Conservation (phyloP, 306 rosid genomes). For the Comarum palustre region DNA sequence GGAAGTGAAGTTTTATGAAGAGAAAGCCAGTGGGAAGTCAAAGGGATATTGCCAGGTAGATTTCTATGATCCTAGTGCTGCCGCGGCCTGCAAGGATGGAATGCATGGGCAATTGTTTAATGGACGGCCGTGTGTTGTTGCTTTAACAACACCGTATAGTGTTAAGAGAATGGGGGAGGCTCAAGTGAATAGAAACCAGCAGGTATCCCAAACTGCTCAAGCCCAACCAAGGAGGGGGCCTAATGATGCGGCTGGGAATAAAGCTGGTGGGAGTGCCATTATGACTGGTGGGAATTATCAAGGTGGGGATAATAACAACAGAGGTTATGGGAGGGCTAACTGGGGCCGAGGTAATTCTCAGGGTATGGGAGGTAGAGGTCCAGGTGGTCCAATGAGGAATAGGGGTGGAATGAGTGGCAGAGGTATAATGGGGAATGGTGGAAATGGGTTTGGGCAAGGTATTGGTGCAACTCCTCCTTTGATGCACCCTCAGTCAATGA, state of each 20-base stretch:
- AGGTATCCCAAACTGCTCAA: constrained; percentile 41
- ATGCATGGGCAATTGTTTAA: constrained; percentile 82
- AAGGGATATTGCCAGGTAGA: constrained; percentile 98
- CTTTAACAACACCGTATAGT: constrained; percentile 69
- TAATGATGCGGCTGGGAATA: constrained; percentile 56
- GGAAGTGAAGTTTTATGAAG: constrained; percentile 93
- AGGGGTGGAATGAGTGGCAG: constrained; percentile 90
- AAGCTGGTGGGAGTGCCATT: constrained; percentile 63
- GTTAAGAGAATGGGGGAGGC: constrained; percentile 98
- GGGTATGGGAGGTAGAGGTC: constrained; percentile 85
- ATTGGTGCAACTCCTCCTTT: constrained; percentile 75
- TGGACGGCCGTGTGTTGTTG: constrained; percentile 89
- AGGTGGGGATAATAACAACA: constrained; percentile 80
- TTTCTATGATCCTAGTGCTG: constrained; percentile 64
- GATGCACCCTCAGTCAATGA: constrained; percentile 86
- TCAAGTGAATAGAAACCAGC: constrained; percentile 74
- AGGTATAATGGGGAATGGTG: constrained; percentile 89
- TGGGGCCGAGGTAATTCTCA: constrained; percentile 84
- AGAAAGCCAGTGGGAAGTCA: constrained; percentile 96
- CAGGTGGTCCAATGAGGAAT: constrained; percentile 71
- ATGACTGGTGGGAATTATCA: constrained; percentile 81
- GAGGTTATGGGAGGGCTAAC: constrained; percentile 82
- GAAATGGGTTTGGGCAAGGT: constrained; percentile 88
- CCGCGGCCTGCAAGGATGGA: constrained; percentile 82
- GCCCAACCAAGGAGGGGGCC: constrained; percentile 65